Conservation (phyloP, 1,284 basidiomycete species). For the Trametes polyzona region DNA sequence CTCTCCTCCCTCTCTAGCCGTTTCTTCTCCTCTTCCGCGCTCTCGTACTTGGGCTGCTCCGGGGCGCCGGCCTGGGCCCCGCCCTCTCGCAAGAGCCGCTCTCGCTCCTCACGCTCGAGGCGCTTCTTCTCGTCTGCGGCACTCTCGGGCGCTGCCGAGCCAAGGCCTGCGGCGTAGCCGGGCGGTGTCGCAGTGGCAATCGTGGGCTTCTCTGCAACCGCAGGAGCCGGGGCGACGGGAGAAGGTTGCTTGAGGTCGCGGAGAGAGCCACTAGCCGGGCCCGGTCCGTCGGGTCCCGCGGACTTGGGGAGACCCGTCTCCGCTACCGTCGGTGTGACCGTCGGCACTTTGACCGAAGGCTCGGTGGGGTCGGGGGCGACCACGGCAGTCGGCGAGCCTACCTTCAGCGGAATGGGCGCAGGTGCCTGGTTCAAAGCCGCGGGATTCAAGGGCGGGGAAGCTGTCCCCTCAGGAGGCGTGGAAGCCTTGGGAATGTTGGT, state of each 20-base stretch:
- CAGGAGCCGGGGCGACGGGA: slow-evolving; percentile 30
- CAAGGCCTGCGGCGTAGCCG: neutral
- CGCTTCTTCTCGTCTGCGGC: slow-evolving; percentile 48
- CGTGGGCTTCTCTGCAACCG: slow-evolving; percentile 4
- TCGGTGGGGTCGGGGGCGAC: slow-evolving; percentile 36
- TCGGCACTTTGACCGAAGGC: slow-evolving; percentile 35
- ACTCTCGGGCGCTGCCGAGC: slow-evolving; percentile 34
- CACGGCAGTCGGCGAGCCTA: slow-evolving; percentile 32
- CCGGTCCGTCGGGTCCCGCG: slow-evolving; percentile 60
- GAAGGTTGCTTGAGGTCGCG: slow-evolving; percentile 51
- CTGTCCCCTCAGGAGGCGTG: slow-evolving; percentile 22
- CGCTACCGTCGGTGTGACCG: slow-evolving; percentile 61
- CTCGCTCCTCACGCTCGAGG: slow-evolving; percentile 43
- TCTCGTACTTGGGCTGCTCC: slow-evolving; percentile 41
- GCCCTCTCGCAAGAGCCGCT: slow-evolving; percentile 35
- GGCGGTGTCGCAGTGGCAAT: neutral
- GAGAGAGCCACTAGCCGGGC: slow-evolving; percentile 66
- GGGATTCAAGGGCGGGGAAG: slow-evolving; percentile 54
- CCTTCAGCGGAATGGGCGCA: slow-evolving; percentile 48
- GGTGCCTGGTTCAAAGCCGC: slow-evolving; percentile 59
- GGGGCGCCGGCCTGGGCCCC: slow-evolving; percentile 5
- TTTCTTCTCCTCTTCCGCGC: slow-evolving; percentile 71
- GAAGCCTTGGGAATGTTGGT: slow-evolving; percentile 15
- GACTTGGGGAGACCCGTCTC: slow-evolving; percentile 62
- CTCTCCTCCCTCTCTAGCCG: slow-evolving; percentile 67